Base-by-base conservation (phyloP, 331 rosid genomes). In the Spiraea crenata region DNA sequence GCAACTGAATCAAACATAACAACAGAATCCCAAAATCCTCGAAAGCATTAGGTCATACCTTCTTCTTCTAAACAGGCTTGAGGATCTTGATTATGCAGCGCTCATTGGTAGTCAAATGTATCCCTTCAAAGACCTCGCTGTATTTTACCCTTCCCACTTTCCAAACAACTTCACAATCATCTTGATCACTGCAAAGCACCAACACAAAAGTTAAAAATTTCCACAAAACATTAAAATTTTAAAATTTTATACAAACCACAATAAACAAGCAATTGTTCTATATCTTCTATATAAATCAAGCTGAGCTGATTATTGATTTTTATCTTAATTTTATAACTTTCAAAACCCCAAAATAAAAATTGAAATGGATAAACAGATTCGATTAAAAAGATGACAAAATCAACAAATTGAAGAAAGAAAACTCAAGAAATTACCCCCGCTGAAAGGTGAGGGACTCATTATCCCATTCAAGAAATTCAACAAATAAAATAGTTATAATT, bases 111-210 rank as follows among this genome's bases (percentile, higher is more conserved):
- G 85, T 89, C 71, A 92, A 90, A 78, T 89, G 87, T 57, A 92
- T 89, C 71, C 97, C 97, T 71, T 92, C 96, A 19, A 92, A 89
- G 34, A 92, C 97, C 77, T 92, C 97, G 56, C 97, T 92, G 81
- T 92, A 92, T 65, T 92, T 92, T 74, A 96, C 97, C 79, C 97
- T 87, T 74, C 97, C 97, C 12, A 92, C 93, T 72, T 92, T 92
- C 55, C 97, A 81, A 59, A 92, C 97, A 65, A 92, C 96, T 88
- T 92, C 97, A 19, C 89, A 92, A 75, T 89, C 97, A 77, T 92
- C 97, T 74, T 89, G 97, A 74, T 92, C 93, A 45, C 97, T 92
- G 91, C 63, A 73, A 74, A 12, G 9, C 49, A 37, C 5, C 5
- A 44, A 61, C 2, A 55, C 45, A 4, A 25, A 14, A 2, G 34